A percentile compares a stretch with the other conserved stretches of the same genome.
Conservation (phyloP, 78 protist species). For the Cyanophora paradoxa region DNA sequence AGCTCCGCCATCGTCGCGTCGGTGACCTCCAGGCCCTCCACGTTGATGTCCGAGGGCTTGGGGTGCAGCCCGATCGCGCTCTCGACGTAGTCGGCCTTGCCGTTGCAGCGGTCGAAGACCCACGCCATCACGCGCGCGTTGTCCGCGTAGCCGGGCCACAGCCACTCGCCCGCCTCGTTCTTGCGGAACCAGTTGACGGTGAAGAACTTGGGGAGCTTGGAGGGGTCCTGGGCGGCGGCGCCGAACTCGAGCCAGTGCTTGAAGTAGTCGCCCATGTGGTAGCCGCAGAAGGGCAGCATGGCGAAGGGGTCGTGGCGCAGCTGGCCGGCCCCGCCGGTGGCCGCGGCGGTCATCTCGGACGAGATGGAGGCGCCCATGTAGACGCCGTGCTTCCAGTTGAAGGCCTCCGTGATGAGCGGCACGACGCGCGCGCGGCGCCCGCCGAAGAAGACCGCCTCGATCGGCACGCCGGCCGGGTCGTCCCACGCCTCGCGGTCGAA, state of each 20-base stretch:
- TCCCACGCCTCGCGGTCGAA: conserved; percentile 64
- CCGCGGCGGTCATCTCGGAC: conserved; percentile 74
- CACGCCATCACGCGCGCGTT: conserved; percentile 80
- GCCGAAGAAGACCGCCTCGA: conserved; percentile 84
- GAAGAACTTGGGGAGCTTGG: conserved; percentile 70
- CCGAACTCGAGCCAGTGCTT: conserved; percentile 76
- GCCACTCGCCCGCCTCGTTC: conserved; percentile 54
- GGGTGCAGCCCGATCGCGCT: conserved; percentile 65
- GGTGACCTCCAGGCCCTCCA: conserved; percentile 44
- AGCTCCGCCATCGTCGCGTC: conserved; percentile 11
- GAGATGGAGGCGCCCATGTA: conserved; percentile 73
- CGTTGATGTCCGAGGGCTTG: conserved; percentile 18
- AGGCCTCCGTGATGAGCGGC: conserved; percentile 62
- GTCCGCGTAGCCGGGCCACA: conserved; percentile 90
- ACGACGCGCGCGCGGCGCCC: conserved; percentile 69
- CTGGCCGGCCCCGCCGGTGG: conserved; percentile 4
- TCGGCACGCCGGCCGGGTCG: conserved; percentile 77
- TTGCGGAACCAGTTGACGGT: conserved; percentile 85
- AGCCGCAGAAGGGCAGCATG: conserved; percentile 86
- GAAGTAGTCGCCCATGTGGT: conserved; percentile 86
- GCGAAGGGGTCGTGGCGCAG: conserved; percentile 76
- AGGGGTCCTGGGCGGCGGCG: background rate
- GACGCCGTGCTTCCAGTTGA: conserved; percentile 86
- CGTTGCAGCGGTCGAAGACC: conserved; percentile 63
- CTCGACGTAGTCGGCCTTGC: conserved; percentile 23